phyloP scores from a whole-genome alignment of 139 green algal genomes.

The Diplosphaera chodatii region DNA sequence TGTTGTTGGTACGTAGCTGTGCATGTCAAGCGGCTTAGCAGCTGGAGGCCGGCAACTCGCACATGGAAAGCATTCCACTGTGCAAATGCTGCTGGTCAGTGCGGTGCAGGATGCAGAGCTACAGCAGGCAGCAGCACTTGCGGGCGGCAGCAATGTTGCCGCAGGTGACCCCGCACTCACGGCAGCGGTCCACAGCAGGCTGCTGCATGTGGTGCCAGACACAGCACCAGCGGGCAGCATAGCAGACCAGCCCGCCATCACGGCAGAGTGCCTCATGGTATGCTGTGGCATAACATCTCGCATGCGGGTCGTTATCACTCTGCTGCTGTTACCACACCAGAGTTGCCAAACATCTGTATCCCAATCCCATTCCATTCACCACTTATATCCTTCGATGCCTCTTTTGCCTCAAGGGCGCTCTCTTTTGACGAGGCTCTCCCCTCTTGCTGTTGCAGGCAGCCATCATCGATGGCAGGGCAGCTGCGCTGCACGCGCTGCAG shows the following conservation, averaged over 20 bases:
- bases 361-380: too few species aligned
- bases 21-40: too few species aligned
- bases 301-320: neutral
- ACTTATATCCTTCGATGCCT: too few species aligned
- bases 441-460: neutral
- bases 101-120: neutral
- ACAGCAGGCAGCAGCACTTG: neutral
- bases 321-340: neutral
- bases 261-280: neutral
- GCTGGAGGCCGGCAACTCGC: too few species aligned
- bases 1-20: neutral
- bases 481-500: neutral
- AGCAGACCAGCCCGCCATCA: neutral
- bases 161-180: neutral
- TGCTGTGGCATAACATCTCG: neutral
- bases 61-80: too few species aligned
- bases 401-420: too few species aligned
- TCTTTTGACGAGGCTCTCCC: neutral
- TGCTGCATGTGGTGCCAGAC: neutral
- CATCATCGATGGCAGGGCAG: neutral
- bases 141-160: too few species aligned
- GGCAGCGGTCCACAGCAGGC: too few species aligned
- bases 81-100: too few species aligned
- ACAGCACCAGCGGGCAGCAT: neutral
- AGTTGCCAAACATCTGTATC: neutral